Percentiles rank a stretch among this genome's conserved stretches.
Evolutionary conservation across 2,329 filamentous ascomycete genomes (phyloP).

Genomic region (Fusarium nelsonii): DNA sequence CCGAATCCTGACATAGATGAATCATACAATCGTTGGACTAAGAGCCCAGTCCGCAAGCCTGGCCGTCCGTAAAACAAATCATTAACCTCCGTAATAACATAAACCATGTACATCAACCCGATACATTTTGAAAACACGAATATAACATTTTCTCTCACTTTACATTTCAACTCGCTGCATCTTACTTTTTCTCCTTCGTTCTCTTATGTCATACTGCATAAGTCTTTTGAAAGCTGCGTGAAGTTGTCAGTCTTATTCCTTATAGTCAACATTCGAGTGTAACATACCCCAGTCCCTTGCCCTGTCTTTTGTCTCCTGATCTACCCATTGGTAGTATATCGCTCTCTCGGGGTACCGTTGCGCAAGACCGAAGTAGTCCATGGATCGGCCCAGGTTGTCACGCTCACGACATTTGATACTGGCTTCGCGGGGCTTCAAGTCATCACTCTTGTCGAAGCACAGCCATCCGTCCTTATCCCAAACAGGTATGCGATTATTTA

Average conservation of each 20-base stretch:
- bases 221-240: conserved; percentile 51
- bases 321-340: conserved; percentile 61
- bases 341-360: conserved; percentile 62
- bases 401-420: conserved; percentile 56
- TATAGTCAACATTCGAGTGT: no score
- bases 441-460: conserved; percentile 55
- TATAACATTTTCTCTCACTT: no score
- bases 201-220: conserved; percentile 53
- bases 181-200: conserved; percentile 32
- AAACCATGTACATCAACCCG: no score
- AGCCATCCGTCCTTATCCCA: conserved; percentile 57
- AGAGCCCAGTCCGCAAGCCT: no score
- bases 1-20: no score
- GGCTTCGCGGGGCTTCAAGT: conserved; percentile 53
- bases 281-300: conserved; percentile 58
- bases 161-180: no score
- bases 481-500: conserved; percentile 57
- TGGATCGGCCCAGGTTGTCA: conserved; percentile 49
- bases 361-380: conserved; percentile 53
- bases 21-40: no score
- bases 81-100: no score
- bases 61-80: no score
- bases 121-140: no score
- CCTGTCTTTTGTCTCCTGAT: conserved; percentile 52
- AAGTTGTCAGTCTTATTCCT: conserved; percentile 21